phyloP scores from a whole-genome alignment of 805 yeast genomes.

The Priceomyces melissophilus region DNA sequence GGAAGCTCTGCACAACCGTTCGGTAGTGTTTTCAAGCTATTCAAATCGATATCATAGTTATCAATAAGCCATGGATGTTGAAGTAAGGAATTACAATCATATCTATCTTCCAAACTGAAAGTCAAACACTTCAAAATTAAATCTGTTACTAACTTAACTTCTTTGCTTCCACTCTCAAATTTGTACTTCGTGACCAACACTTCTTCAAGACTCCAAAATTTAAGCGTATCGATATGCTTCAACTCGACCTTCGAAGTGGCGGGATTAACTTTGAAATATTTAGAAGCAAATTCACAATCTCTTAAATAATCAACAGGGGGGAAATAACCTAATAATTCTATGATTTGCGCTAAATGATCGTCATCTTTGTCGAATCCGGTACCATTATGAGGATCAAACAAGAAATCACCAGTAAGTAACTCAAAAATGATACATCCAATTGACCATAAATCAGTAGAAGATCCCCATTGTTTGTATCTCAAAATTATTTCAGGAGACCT shows the following conservation, averaged over 20 bases:
- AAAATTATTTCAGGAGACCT: constrained; percentile 73
- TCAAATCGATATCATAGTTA: constrained; percentile 10
- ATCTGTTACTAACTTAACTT: constrained; percentile 39
- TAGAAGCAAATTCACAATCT: constrained; percentile 36
- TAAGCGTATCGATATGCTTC: constrained; percentile 44
- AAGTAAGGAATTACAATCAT: constrained; percentile 52
- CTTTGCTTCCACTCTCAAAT: constrained; percentile 29
- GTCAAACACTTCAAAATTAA: constrained; percentile 50
- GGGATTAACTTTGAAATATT: constrained; percentile 36
- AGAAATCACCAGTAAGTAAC: constrained; percentile 56
- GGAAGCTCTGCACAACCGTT: constrained; percentile 25
- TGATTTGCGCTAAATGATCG: constrained; percentile 61
- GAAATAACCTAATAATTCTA: constrained; percentile 49
- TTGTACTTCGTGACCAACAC: constrained; percentile 51
- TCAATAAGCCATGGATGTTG: constrained; percentile 50
- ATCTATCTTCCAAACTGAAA: constrained; percentile 46
- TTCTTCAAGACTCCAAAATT: constrained; percentile 49
- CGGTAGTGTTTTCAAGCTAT: constrained; percentile 18
- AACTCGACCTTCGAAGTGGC: constrained; percentile 26
- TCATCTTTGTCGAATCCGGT: constrained; percentile 49
- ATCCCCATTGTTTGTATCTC: constrained; percentile 51
- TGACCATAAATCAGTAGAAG: constrained; percentile 62
- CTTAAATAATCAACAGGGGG: constrained; percentile 38
- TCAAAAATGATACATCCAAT: constrained; percentile 58
- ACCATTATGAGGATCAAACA: constrained; percentile 59